phyloP scores from a whole-genome alignment of 164 flowering plant genomes.

The Protea cynaroides region DNA sequence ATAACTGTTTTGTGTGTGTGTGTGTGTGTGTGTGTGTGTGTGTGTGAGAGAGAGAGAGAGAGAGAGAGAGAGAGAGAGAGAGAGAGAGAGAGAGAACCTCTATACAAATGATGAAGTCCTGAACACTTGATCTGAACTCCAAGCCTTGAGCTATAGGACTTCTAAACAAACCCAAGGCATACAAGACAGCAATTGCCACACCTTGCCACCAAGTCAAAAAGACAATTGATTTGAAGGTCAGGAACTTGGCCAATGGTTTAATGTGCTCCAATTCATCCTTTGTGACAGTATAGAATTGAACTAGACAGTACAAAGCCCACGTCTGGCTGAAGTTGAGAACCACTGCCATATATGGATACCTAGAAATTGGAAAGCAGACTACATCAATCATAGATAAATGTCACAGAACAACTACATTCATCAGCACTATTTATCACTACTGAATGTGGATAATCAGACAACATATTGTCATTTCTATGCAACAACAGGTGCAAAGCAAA shows the following conservation, averaged over 20 bases:
- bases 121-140: slow-evolving; percentile 83
- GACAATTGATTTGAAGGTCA: slow-evolving; percentile 90
- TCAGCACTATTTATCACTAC: neutral
- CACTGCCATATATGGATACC: slow-evolving; percentile 92
- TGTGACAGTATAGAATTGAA: slow-evolving; percentile 80
- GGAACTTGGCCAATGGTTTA: slow-evolving; percentile 83
- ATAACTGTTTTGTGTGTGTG: too few species aligned
- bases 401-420: neutral
- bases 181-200: slow-evolving; percentile 78
- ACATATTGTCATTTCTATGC: too few species aligned
- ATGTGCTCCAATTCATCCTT: slow-evolving; percentile 85
- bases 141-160: slow-evolving; percentile 81
- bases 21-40: too few species aligned
- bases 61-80: too few species aligned
- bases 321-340: slow-evolving; percentile 94
- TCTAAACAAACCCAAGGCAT: slow-evolving; percentile 70
- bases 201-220: slow-evolving; percentile 99
- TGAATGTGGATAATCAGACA: neutral
- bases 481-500: too few species aligned
- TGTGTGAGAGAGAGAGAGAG: too few species aligned
- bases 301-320: slow-evolving; percentile 96
- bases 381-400: neutral
- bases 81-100: slow-evolving; percentile 69
- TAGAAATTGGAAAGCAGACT: slow-evolving; percentile 24
- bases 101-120: slow-evolving; percentile 95